Evolutionary conservation across 257 asterid genomes (phyloP), one percentile per base, ranked within the genome.

Genomic region (Capsicum rhomboideum): DNA sequence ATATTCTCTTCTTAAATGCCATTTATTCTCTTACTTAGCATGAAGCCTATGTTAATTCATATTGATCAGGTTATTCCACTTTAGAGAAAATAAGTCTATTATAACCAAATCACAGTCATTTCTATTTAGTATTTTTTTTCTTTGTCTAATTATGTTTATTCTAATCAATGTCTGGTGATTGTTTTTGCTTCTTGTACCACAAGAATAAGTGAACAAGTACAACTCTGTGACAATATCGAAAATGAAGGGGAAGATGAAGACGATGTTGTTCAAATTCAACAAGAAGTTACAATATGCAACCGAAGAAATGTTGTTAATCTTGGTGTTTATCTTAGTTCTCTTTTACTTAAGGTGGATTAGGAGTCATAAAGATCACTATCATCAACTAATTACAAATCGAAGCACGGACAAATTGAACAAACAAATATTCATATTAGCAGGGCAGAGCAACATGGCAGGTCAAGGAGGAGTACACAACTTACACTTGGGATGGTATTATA

Each of bases 381-480:
- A 74, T 74, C 81, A 9, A 8, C 23, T 75, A 46, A 14, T 74
- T 4, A 75, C 81, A 11, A 49, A 17, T 9, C n/a, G 81, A 0
- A 75, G 44, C 44, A 75, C 81, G 4, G 8, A 75, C 63, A 75
- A 28, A 50, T 75, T 75, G 7, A 75, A 75, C 81, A 75, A 75
- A 75, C 81, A 75, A 16, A 55, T 88, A 52, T 84, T 86, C 84
- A 55, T 88, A 46, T 54, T 86, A 28, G 84, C 88, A 2, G 91
- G 91, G 1, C 88, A 88, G 54, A 88, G 91, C 67, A 84, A 84
- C 52, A 86, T 88, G 91, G 88, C 82, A 0, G 91, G 86, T 2
- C 64, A 84, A 72, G 89, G 88, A 4, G 89, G 89, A 2, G 87
- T 86, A 26, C 6, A 11, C 3, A 44, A 53, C 6, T 12, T 21